Evolutionary conservation across 2,329 filamentous ascomycete genomes (phyloP).

Genomic region (Teratosphaeriaceae sp.): DNA sequence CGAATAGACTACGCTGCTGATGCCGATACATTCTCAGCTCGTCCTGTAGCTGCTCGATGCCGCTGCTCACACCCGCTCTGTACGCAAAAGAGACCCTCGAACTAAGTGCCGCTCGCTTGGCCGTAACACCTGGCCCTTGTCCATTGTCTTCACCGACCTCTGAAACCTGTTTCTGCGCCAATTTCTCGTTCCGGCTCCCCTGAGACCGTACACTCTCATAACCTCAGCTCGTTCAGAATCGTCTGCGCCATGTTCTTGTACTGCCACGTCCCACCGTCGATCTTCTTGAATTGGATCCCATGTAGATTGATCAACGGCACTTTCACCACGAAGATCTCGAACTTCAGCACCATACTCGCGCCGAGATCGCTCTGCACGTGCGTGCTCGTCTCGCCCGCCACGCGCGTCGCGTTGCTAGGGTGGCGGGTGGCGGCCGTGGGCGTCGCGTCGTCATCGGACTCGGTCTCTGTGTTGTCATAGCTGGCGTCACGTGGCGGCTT

Average conservation of each 20-base stretch:
- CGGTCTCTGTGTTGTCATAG: constrained; percentile 71
- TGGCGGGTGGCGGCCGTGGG: constrained; percentile 25
- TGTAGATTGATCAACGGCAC: constrained; percentile 88
- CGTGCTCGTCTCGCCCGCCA: constrained; percentile 80
- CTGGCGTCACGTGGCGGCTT: constrained; percentile 49
- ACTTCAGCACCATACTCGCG: constrained; percentile 74
- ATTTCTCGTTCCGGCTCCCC: no score
- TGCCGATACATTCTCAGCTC: no score
- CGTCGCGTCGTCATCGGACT: constrained; percentile 24
- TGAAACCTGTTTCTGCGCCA: no score
- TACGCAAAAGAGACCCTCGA: no score
- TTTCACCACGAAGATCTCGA: constrained; percentile 97
- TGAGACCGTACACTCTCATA: constrained; percentile 52
- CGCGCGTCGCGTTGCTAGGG: constrained; percentile 22
- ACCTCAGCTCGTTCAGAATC: constrained; percentile 76
- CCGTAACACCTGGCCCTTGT: no score
- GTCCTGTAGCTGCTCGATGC: no score
- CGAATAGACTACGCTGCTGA: no score
- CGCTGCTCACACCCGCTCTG: no score
- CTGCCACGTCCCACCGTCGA: constrained; percentile 93
- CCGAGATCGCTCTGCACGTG: constrained; percentile 87
- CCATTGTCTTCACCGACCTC: no score
- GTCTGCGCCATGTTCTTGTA: constrained; percentile 98
- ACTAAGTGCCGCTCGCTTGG: no score
- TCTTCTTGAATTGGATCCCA: constrained; percentile 96